Conservation (phyloP, 2,329 filamentous ascomycete species). For the Magnaporthiopsis incrustans region DNA sequence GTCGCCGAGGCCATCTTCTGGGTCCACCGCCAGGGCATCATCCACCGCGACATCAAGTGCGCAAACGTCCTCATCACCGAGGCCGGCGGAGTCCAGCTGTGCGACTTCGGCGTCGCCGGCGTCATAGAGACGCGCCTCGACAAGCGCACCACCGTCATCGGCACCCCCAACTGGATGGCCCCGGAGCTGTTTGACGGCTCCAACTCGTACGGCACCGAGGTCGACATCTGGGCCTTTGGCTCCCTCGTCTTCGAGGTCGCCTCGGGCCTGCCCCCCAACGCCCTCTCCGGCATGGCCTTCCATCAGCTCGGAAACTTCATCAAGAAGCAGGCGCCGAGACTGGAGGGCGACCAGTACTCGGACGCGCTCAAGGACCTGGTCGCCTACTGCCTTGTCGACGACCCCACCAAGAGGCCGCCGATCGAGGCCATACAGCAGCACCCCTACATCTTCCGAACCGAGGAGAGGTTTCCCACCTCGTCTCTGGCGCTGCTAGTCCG, state of each 20-base stretch:
- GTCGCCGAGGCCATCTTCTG: conserved; percentile 58
- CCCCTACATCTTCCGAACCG: conserved; percentile 57
- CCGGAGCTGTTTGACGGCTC: conserved; percentile 61
- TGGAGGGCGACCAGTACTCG: conserved; percentile 67
- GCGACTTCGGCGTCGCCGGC: conserved; percentile 77
- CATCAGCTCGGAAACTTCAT: conserved; percentile 48
- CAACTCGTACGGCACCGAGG: conserved; percentile 60
- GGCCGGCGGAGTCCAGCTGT: conserved; percentile 68
- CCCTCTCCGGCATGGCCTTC: conserved; percentile 43
- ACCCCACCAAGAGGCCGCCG: conserved; percentile 59
- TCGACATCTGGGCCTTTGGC: conserved; percentile 81
- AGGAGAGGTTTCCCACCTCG: conserved; percentile 53
- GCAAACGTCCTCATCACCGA: conserved; percentile 77
- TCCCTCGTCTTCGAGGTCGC: conserved; percentile 77
- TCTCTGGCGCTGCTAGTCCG: conserved; percentile 58
- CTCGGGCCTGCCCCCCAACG: conserved; percentile 67
- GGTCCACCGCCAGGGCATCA: conserved; percentile 61
- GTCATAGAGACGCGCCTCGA: conserved; percentile 67
- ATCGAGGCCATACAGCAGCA: conserved; percentile 64
- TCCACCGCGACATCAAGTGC: conserved; percentile 65
- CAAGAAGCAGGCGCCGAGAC: conserved; percentile 54
- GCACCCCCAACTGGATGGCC: conserved; percentile 82
- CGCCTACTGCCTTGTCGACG: conserved; percentile 63
- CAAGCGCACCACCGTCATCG: conserved; percentile 74
- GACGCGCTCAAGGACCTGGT: conserved; percentile 60